Evolutionary conservation across 371 early-diverging fungal genomes (phyloP), one percentile per base, ranked within the genome.

Genomic region (Lichtheimia hyalospora): DNA sequence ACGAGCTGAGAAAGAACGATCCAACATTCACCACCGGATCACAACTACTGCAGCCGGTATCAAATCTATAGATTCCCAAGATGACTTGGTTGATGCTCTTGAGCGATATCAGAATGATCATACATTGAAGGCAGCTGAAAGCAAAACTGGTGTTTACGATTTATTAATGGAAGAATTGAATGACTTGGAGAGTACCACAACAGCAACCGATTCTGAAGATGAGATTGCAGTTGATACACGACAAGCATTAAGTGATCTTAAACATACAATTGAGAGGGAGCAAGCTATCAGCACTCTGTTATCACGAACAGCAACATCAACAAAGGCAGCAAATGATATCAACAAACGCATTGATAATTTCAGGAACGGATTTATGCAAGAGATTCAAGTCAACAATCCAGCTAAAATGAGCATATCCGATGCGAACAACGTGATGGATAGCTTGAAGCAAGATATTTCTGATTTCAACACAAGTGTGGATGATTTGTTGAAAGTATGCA

Each of bases 271-370:
- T 41, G 39, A 54, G 18, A 20, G 16, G 2, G 67, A 55, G 25
- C 57, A 58, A 52, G 14, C 25, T 21, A 24, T 57, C 25, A 57
- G 58, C 28, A 75, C 75, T 39, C 23, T 63, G 14, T 59, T 71
- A 14, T 60, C 67, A 8, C 64, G 62, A 14, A 57, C 70, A 3
- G 14, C 68, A 24, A 64, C 63, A 3, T 74, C 73, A 54, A 60
- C 54, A 8, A 75, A 80, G 49, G 60, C 62, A 49, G 70, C 67
- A n/a, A 46, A 39, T 5, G 64, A 66, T 18, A 73, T 75, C 49
- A 63, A 68, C 15, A 27, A 50, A 15, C 75, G 77, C 1, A 64
- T 71, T 34, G 51, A 58, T 13, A 10, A 10, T 34, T 34, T 34
- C 34, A 34, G 34, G 10, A 8, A 2, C 34, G 8, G 34, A 34